phyloP scores from a whole-genome alignment of 495 filamentous ascomycete genomes.

The Podospora didyma region DNA sequence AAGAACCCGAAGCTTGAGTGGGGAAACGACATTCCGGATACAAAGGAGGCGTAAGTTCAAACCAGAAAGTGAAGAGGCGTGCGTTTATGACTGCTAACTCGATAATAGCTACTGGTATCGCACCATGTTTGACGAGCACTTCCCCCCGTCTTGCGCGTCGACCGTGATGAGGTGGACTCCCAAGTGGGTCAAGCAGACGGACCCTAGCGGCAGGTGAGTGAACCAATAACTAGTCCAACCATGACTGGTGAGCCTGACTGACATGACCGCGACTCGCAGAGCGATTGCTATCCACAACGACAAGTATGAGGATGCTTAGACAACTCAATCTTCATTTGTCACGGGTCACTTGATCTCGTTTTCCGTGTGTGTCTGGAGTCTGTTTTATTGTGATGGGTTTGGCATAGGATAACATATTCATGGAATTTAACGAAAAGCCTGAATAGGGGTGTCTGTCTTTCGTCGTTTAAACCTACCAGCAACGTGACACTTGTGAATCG shows the following conservation, averaged over 20 bases:
- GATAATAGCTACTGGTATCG: slow-evolving; percentile 86
- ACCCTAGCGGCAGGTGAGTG: slow-evolving; percentile 86
- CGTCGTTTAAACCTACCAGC: too few species aligned
- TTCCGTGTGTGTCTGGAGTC: neutral
- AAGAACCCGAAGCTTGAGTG: slow-evolving; percentile 94
- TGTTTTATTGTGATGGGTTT: neutral
- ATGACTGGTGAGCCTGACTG: neutral
- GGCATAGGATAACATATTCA: neutral
- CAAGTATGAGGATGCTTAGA: slow-evolving; percentile 53
- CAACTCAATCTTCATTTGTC: neutral
- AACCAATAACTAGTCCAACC: neutral
- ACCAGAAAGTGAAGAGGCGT: neutral
- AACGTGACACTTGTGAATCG: too few species aligned
- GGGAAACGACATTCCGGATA: slow-evolving; percentile 85
- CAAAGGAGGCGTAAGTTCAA: slow-evolving; percentile 81
- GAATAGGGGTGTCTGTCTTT: too few species aligned
- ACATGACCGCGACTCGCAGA: slow-evolving; percentile 35
- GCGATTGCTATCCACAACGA: slow-evolving; percentile 66
- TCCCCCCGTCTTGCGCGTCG: slow-evolving; percentile 82
- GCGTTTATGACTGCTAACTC: neutral
- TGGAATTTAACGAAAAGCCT: neutral
- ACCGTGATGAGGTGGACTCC: slow-evolving; percentile 97
- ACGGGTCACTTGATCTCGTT: neutral
- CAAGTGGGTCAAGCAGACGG: slow-evolving; percentile 94
- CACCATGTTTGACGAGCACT: slow-evolving; percentile 96